Evolutionary conservation across 2,329 filamentous ascomycete genomes (phyloP).

Genomic region (Hansfordia pulvinata): DNA sequence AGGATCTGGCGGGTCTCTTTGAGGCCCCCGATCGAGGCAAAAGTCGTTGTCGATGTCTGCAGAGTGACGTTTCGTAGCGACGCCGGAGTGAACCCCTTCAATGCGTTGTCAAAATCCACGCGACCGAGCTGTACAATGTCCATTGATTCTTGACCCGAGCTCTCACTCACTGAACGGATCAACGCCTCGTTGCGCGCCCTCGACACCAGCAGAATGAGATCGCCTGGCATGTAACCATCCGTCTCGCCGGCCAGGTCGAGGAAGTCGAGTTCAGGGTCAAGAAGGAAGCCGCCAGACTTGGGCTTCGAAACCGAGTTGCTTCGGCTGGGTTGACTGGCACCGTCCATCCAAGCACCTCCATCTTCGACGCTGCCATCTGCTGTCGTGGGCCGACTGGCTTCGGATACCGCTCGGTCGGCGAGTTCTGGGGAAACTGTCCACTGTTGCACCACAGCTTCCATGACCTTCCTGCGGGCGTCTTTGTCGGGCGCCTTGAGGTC

Average conservation of each 20-base stretch:
- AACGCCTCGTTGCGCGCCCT: conserved; percentile 85
- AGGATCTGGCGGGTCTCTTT: conserved; percentile 79
- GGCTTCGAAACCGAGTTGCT: conserved; percentile 15
- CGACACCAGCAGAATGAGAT: conserved; percentile 73
- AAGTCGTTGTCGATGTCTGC: conserved; percentile 85
- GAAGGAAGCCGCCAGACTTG: conserved; percentile 48
- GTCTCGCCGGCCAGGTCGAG: conserved; percentile 87
- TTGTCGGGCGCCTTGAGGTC: conserved; percentile 86
- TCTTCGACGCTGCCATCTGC: conserved; percentile 42
- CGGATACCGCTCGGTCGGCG: conserved; percentile 18
- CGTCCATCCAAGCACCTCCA: conserved; percentile 61
- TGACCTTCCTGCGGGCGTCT: conserved; percentile 68
- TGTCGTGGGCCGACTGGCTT: conserved; percentile 42
- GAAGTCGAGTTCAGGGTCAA: conserved; percentile 72
- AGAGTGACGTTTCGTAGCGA: conserved; percentile 89
- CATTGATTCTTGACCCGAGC: conserved; percentile 28
- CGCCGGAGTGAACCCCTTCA: conserved; percentile 88
- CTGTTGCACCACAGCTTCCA: conserved; percentile 62
- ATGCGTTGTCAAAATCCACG: conserved; percentile 68
- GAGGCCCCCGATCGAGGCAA: conserved; percentile 82
- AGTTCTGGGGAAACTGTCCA: conserved; percentile 28
- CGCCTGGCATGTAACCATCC: conserved; percentile 96
- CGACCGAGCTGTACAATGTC: conserved; percentile 50
- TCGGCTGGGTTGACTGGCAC: conserved; percentile 42
- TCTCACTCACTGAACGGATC: conserved; percentile 61